A percentile compares a stretch with the other conserved stretches of the same genome.
Conservation (phyloP, 169 alveolate genomes). For the Plasmodium vivax region DNA sequence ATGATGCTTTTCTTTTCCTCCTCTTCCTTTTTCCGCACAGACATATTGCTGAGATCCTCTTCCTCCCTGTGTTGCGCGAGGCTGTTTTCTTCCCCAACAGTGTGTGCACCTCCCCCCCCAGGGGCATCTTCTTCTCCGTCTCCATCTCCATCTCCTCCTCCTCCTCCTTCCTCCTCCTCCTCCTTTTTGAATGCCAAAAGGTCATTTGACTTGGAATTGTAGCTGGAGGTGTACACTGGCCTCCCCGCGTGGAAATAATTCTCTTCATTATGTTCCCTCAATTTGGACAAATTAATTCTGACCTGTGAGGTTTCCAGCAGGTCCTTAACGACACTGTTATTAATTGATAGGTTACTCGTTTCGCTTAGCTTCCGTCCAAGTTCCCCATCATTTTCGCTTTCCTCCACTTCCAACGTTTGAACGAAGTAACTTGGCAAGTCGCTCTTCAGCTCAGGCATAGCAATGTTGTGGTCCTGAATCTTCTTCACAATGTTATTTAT, state of each 20-base stretch:
- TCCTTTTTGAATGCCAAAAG: conserved; percentile 15
- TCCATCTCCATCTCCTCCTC: background rate
- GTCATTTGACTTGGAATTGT: conserved; percentile 26
- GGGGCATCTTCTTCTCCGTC: background rate
- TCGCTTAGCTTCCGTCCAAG: conserved; percentile 30
- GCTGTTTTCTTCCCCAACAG: conserved; percentile 3
- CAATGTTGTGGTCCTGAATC: conserved; percentile 65
- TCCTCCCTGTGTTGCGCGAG: background rate
- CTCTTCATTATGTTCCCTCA: conserved; percentile 6
- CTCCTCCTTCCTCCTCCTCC: background rate
- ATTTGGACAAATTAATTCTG: conserved; percentile 31
- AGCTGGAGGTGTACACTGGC: background rate
- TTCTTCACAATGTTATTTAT: conserved; percentile 54
- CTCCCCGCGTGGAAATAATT: conserved; percentile 13
- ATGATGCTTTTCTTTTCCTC: conserved; percentile 46
- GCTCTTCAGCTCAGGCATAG: conserved; percentile 66
- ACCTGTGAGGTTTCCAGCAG: conserved; percentile 31
- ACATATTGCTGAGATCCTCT: conserved; percentile 1
- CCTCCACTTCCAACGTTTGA: conserved; percentile 51
- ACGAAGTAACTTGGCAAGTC: conserved; percentile 51
- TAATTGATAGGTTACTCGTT: conserved; percentile 36
- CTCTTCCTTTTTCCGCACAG: conserved; percentile 34
- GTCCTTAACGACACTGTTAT: conserved; percentile 20
- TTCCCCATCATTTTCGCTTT: conserved; percentile 6
- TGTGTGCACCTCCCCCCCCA: background rate